A percentile compares a stretch with the other conserved stretches of the same genome.
phyloP scores from a whole-genome alignment of 2,329 filamentous ascomycete genomes.

The Magnaporthiopsis rhizophila region DNA sequence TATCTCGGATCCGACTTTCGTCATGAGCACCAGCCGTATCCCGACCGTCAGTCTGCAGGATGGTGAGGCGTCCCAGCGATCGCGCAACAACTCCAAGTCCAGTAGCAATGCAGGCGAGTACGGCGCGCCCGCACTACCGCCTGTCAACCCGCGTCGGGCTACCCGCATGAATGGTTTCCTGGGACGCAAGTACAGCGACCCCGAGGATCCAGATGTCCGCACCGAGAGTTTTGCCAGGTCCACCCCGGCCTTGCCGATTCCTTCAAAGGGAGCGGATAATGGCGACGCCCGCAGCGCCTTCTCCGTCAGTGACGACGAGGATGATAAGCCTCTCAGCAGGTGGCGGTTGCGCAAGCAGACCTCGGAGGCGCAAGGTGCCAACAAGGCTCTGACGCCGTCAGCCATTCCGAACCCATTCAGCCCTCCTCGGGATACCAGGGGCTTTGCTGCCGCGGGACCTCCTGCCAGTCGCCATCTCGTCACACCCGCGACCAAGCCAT shows the following conservation, averaged over 20 bases:
- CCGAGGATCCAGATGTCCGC: conserved; percentile 12
- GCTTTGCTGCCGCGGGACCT: conserved; percentile 22
- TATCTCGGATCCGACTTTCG: conserved; percentile 42
- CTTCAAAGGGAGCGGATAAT: conserved; percentile 16
- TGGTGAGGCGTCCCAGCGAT: conserved; percentile 27
- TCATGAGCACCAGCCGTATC: conserved; percentile 37
- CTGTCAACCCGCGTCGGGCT: conserved; percentile 48
- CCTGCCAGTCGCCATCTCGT: conserved; percentile 27
- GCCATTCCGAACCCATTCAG: background rate
- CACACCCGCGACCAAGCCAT: conserved; percentile 18
- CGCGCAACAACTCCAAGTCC: conserved; percentile 11
- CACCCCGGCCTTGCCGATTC: conserved; percentile 23
- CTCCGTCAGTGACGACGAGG: conserved; percentile 31
- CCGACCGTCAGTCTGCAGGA: conserved; percentile 32
- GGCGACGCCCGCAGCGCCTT: conserved; percentile 16
- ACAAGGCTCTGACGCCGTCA: conserved; percentile 9
- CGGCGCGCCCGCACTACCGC: conserved; percentile 44
- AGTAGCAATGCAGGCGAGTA: conserved; percentile 26
- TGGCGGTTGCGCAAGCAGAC: conserved; percentile 35
- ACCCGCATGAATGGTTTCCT: conserved; percentile 31
- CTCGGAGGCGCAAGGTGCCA: conserved; percentile 27
- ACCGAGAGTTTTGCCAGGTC: conserved; percentile 16
- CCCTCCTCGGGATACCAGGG: conserved; percentile 16
- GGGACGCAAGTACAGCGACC: conserved; percentile 27
- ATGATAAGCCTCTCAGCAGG: conserved; percentile 26